phyloP scores from a whole-genome alignment of 75 land plant genomes.

The Adiantum capillusveneris region DNA sequence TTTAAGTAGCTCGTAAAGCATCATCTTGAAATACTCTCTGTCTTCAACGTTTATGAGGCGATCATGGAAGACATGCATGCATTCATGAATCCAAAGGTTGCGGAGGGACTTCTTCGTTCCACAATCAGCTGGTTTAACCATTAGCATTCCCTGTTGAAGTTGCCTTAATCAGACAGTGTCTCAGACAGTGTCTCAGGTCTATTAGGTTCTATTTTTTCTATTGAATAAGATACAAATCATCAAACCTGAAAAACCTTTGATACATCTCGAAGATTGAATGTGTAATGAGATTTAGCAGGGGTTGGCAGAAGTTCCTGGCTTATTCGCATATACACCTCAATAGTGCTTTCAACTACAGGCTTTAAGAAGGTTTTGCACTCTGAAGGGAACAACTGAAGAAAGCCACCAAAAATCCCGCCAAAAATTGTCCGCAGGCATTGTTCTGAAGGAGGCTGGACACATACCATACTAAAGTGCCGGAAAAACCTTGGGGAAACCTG shows the following conservation, averaged over 20 bases:
- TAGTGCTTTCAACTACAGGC: constrained; percentile 29
- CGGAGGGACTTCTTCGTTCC: constrained; percentile 25
- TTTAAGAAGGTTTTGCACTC: constrained; percentile 22
- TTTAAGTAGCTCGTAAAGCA: constrained; percentile 25
- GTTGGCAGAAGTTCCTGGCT: constrained; percentile 37
- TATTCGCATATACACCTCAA: constrained; percentile 25
- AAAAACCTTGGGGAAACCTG: constrained; percentile 34
- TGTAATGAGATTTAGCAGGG: constrained; percentile 29
- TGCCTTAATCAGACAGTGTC: too few relatives aligned
- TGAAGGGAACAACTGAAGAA: constrained; percentile 15
- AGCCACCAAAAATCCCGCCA: constrained; percentile 31
- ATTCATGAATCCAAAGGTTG: constrained; percentile 28
- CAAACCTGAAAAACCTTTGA: constrained; percentile 34
- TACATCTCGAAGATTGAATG: constrained; percentile 35
- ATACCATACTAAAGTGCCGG: constrained; percentile 33
- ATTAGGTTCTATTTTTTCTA: too few relatives aligned
- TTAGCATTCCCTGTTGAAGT: constrained; percentile 20
- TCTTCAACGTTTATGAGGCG: constrained; percentile 25
- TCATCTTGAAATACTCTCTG: constrained; percentile 18
- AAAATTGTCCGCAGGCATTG: constrained; percentile 22
- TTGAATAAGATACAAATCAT: background rate
- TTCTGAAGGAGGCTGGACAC: constrained; percentile 37
- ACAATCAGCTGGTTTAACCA: constrained; percentile 31
- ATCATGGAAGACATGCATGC: constrained; percentile 36
- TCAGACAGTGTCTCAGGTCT: too few relatives aligned